Evolutionary conservation across 2,329 filamentous ascomycete species (phyloP), one percentile per base, ranked within the genome.

Genomic region (Fusarium sp.): DNA sequence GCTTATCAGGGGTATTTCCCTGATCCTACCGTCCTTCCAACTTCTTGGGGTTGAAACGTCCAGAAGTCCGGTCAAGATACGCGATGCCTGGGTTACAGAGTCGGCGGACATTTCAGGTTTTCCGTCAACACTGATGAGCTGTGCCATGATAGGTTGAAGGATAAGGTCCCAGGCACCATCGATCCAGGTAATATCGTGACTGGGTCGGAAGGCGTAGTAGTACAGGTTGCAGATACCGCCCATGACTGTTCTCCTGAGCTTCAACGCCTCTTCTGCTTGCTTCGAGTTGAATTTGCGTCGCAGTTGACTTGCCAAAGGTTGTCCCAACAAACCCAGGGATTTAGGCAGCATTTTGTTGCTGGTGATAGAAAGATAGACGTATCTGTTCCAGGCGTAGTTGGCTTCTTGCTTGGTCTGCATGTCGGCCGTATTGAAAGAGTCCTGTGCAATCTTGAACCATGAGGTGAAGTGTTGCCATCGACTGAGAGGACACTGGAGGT

Each of bases 311-410:
- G 85, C 80, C 15, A 94, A 85, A 0, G 93, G 93, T 61, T 91
- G 88, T 59, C 87, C 87, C 3, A 97, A 82, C 1, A 78, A 80
- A 5, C 62, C 70, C 19, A 77, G 73, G 9, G 69, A 70, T 39
- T 80, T 80, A 11, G 71, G 81, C 51, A 69, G 65, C 73, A 91
- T 87, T 46, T 86, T 89, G 28, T 87, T 81, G 68, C 91, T 89
- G 1, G 90, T 86, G 55, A 91, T 87, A 17, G 93, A 85, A 8
- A 90, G 87, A 76, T 91, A 97, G 21, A 96, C 87, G 44, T 98
- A 89, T 54, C 92, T 91, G 72, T 92, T 93, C 93, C 95, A 98
- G 1, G 94, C 94, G 57, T 90, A 83, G 73, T 95, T 94, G 22
- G 94, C 93, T 73, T 97, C 90, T 15, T 88, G 84, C 72, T 91